phyloP scores from a whole-genome alignment of 139 green algal species.

The Pedinophyceae sp. region DNA sequence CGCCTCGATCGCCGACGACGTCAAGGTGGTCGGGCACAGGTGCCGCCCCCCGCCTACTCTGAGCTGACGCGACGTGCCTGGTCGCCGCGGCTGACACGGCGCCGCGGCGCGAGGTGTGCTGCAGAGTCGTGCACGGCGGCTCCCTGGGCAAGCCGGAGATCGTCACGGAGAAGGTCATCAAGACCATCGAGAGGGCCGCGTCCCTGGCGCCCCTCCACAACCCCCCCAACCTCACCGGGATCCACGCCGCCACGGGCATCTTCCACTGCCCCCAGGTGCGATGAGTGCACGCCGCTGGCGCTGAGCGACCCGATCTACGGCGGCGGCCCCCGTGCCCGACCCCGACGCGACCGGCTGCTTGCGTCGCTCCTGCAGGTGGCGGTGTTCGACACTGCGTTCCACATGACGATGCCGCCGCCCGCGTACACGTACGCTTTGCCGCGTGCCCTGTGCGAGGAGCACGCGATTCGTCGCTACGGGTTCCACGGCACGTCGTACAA shows the following conservation, averaged over 20 bases:
- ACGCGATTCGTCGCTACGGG: constrained; percentile 42
- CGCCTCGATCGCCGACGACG: constrained; percentile 2
- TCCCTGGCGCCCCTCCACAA: constrained; percentile 67
- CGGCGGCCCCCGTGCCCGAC: no score
- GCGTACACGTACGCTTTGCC: constrained; percentile 77
- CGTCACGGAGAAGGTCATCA: constrained; percentile 11
- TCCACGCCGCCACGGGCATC: constrained; percentile 32
- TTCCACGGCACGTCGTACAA: constrained; percentile 77
- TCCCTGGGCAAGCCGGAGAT: background rate
- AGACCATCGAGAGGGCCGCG: constrained; percentile 34
- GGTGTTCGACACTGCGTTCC: constrained; percentile 89
- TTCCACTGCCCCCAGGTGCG: constrained; percentile 33
- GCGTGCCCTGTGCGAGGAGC: constrained; percentile 43
- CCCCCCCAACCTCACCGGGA: constrained; percentile 39
- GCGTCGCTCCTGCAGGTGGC: constrained; percentile 41
- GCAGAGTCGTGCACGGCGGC: constrained; percentile 5
- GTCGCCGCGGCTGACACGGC: no score
- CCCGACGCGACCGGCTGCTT: no score
- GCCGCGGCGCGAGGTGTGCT: no score
- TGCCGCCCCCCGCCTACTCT: no score
- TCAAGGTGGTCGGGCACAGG: constrained; percentile 1
- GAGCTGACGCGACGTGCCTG: no score
- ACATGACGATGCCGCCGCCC: constrained; percentile 60
- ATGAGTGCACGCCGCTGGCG: no score
- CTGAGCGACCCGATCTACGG: no score